Percentiles rank a stretch among this genome's conserved stretches.
These are phyloP conservation scores for Plantago rigida DNA, from an alignment of 305 asterid species.

Conservation along the genomic window DNA sequence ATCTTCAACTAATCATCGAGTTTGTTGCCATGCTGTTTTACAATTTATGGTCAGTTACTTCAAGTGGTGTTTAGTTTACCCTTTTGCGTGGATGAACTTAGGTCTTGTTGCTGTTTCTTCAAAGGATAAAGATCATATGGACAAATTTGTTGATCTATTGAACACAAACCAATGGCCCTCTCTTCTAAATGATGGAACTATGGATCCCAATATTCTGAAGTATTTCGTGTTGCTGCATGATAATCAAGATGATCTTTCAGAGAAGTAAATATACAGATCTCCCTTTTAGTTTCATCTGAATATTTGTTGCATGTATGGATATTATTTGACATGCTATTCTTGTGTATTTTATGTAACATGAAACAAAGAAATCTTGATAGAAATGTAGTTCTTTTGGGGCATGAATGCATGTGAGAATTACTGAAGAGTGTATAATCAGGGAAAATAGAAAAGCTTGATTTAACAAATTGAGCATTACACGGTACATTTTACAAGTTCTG, in stretches of 20 bases:
- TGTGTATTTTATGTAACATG: too few species aligned
- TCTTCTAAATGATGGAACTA: conserved; percentile 77
- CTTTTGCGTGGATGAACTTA: conserved; percentile 30
- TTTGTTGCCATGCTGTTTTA: too few species aligned
- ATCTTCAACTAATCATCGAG: too few species aligned
- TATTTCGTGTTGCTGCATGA: conserved; percentile 79
- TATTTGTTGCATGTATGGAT: too few species aligned
- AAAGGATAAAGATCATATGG: conserved; percentile 70
- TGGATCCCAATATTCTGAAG: conserved; percentile 94
- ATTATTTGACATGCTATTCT: too few species aligned
- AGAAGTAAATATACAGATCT: conserved; percentile 40
- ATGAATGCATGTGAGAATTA: too few species aligned
- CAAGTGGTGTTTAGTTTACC: conserved; percentile 24
- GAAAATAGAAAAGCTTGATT: too few species aligned
- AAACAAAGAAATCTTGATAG: too few species aligned
- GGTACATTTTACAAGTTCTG: too few species aligned
- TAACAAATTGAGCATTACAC: too few species aligned
- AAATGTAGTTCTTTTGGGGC: too few species aligned
- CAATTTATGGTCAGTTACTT: conserved; percentile 15
- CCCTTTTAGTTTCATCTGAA: conserved; percentile 8
- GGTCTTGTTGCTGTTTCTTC: conserved; percentile 93
- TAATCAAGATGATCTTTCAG: conserved; percentile 51
- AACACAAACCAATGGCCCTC: conserved; percentile 71
- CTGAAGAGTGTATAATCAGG: too few species aligned
- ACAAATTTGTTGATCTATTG: conserved; percentile 75